These are phyloP conservation scores for Boletus rubroflammeus DNA, from an alignment of 768 basidiomycete species.

Conservation along the genomic window DNA sequence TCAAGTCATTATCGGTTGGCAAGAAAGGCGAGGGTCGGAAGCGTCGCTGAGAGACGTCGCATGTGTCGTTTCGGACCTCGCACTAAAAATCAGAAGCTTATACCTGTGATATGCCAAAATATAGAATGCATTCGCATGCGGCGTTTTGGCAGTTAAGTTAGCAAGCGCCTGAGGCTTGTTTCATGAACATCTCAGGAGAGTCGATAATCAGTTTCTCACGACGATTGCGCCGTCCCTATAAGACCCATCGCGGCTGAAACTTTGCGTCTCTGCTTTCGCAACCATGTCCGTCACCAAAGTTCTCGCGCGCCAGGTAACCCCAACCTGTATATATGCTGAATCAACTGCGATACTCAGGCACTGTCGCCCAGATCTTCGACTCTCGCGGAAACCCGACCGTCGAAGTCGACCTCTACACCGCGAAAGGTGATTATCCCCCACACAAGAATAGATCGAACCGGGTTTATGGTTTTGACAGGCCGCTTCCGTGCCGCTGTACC, in stretches of 20 bases:
- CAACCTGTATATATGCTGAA: not conserved
- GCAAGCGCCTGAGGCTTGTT: too few relatives aligned
- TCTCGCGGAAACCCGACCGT: conserved; percentile 98
- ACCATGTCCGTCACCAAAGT: conserved; percentile 91
- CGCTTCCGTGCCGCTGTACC: conserved; percentile 94
- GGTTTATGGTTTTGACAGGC: conserved; percentile 45
- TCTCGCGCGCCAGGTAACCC: conserved; percentile 82
- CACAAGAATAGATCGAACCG: conserved; percentile 7
- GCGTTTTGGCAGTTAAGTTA: not conserved
- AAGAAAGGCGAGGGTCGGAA: conserved; percentile 45
- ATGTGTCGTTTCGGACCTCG: conserved; percentile 7
- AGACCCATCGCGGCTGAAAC: conserved; percentile 13
- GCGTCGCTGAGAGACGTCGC: conserved; percentile 25
- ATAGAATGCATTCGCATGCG: conserved; percentile 1
- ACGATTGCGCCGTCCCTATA: conserved; percentile 19
- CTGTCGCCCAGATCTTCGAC: conserved; percentile 83
- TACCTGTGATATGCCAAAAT: conserved; percentile 14
- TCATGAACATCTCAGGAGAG: conserved; percentile 3
- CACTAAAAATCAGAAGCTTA: conserved; percentile 10
- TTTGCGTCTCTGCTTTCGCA: conserved; percentile 27
- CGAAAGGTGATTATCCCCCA: conserved; percentile 58
- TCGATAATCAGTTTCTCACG: conserved; percentile 39
- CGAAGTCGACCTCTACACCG: conserved; percentile 87
- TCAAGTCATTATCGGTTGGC: conserved; percentile 54
- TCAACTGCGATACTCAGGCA: conserved; percentile 8